Conservation (phyloP, 495 filamentous ascomycete genomes). For the Recurvomyces mirabilis region DNA sequence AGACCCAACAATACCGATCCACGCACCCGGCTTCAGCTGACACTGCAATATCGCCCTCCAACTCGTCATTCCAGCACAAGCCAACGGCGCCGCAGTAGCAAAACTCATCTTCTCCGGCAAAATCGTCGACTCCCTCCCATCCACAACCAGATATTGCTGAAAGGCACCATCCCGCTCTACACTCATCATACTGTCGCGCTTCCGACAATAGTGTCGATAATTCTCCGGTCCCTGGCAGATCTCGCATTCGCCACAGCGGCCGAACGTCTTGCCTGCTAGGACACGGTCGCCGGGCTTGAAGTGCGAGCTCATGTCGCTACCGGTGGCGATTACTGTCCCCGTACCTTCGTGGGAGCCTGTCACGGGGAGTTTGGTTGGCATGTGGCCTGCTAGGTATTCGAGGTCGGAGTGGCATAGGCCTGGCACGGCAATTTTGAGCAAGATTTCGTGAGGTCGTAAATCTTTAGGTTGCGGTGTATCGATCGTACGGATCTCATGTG, state of each 20-base stretch:
- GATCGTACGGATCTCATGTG: slow-evolving; percentile 38
- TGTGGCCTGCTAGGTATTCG: slow-evolving; percentile 37
- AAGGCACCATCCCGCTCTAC: slow-evolving; percentile 40
- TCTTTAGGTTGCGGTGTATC: slow-evolving; percentile 32
- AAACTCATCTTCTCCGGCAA: slow-evolving; percentile 40
- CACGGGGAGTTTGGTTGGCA: slow-evolving; percentile 35
- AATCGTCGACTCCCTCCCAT: slow-evolving; percentile 32
- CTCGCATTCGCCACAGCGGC: slow-evolving; percentile 37
- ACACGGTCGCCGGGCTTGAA: slow-evolving; percentile 40
- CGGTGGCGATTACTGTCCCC: slow-evolving; percentile 41
- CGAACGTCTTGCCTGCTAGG: slow-evolving; percentile 36
- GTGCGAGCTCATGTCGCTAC: slow-evolving; percentile 22
- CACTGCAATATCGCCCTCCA: slow-evolving; percentile 38
- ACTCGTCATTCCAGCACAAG: slow-evolving; percentile 45
- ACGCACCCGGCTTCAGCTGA: slow-evolving; percentile 36
- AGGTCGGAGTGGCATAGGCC: slow-evolving; percentile 51
- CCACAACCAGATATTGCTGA: slow-evolving; percentile 41
- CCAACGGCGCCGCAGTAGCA: slow-evolving; percentile 41
- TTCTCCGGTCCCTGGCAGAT: slow-evolving; percentile 36
- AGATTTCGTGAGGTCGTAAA: slow-evolving; percentile 39
- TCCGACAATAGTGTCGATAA: slow-evolving; percentile 37
- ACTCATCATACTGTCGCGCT: slow-evolving; percentile 29
- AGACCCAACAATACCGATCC: slow-evolving; percentile 41
- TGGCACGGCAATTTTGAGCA: slow-evolving; percentile 46
- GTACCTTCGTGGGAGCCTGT: slow-evolving; percentile 48